A percentile compares a stretch with the other conserved stretches of the same genome.
phyloP scores from a whole-genome alignment of 2,329 filamentous ascomycete species.

The Sclerotinia spermophila region DNA sequence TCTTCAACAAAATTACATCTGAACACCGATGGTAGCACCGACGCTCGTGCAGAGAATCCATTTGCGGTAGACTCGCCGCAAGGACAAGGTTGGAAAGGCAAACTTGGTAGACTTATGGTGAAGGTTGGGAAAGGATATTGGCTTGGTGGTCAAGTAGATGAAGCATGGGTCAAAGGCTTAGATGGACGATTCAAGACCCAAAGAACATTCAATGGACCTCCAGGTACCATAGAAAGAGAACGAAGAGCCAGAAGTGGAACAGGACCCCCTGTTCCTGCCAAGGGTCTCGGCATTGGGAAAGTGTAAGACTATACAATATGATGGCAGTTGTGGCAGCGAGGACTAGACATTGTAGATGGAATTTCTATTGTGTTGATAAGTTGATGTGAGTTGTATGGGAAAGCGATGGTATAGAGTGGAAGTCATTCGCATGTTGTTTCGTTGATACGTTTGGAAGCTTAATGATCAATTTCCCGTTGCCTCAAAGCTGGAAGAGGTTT shows the following conservation, averaged over 20 bases:
- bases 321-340: conserved; percentile 14
- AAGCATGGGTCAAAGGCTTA: conserved; percentile 65
- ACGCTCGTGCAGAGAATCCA: conserved; percentile 58
- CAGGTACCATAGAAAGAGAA: conserved; percentile 42
- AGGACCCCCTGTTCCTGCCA: conserved; percentile 37
- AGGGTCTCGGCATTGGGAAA: conserved; percentile 22
- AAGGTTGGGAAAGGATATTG: conserved; percentile 73
- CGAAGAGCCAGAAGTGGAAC: conserved; percentile 44
- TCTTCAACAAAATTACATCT: conserved; percentile 34
- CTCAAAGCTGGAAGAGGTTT: conserved; percentile 4
- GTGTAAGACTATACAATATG: conserved; percentile 22
- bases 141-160: conserved; percentile 62
- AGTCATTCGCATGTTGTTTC: background rate
- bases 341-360: background rate
- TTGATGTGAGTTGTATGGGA: background rate
- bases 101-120: conserved; percentile 75
- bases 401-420: conserved; percentile 5
- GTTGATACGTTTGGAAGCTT: background rate
- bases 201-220: conserved; percentile 40
- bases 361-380: background rate
- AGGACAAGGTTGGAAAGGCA: conserved; percentile 75
- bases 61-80: conserved; percentile 69
- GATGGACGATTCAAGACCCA: conserved; percentile 55
- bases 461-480: background rate
- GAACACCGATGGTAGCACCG: conserved; percentile 38